These are phyloP conservation scores for Eucalyptus camaldulensis DNA, from an alignment of 345 rosid genomes.

Conservation along the genomic window DNA sequence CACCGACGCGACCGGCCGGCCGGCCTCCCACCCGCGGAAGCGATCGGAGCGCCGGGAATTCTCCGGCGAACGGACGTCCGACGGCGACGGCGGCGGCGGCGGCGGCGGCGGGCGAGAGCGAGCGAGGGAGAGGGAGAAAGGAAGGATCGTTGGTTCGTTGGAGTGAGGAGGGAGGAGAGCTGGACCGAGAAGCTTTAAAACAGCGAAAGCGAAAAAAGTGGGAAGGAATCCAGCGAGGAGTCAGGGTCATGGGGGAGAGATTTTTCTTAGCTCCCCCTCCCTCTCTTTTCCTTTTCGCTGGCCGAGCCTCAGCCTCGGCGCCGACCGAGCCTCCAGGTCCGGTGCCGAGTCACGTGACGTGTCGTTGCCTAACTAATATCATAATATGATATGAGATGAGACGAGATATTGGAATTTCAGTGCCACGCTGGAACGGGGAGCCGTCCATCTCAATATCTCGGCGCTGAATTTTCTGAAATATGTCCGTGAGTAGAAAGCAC, in stretches of 20 bases:
- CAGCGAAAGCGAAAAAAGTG: background rate
- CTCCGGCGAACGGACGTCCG: background rate
- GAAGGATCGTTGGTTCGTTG: background rate
- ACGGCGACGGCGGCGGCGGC: background rate
- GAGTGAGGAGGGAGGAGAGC: background rate
- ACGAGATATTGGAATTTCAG: background rate
- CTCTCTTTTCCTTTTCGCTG: background rate
- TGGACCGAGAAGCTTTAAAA: background rate
- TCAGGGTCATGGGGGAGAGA: background rate
- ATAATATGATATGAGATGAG: no score
- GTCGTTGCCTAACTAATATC: background rate
- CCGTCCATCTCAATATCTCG: background rate
- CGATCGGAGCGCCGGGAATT: background rate
- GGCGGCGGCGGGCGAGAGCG: background rate
- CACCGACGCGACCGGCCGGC: background rate
- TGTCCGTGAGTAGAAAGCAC: background rate
- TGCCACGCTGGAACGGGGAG: background rate
- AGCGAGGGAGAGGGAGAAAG: background rate
- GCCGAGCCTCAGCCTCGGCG: background rate
- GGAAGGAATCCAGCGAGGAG: background rate
- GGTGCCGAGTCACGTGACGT: background rate
- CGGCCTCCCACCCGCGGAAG: background rate
- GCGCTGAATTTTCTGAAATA: background rate
- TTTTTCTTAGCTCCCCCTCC: background rate
- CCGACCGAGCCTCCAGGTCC: background rate